Evolutionary conservation across 2,329 filamentous ascomycete species (phyloP).

Genomic region (Xylariaceae sp.): DNA sequence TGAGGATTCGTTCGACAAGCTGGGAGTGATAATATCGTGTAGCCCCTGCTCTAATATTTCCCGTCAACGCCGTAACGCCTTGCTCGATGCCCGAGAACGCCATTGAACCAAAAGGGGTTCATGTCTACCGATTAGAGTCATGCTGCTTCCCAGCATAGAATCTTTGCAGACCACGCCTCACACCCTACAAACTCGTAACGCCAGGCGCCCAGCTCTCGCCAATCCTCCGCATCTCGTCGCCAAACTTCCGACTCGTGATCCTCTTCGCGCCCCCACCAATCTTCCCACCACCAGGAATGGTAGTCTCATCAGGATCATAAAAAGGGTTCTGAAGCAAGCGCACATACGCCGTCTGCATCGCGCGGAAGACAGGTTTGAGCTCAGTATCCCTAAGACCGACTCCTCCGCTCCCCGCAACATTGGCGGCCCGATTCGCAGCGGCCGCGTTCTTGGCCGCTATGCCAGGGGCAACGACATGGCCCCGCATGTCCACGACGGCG

Average conservation of each 20-base stretch:
- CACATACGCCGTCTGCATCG: slow-evolving; percentile 90
- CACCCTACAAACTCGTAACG: slow-evolving; percentile 48
- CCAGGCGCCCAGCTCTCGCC: slow-evolving; percentile 81
- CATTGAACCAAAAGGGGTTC: background rate
- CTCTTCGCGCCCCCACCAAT: slow-evolving; percentile 55
- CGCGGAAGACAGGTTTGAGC: slow-evolving; percentile 82
- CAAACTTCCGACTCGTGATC: slow-evolving; percentile 78
- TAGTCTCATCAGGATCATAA: slow-evolving; percentile 82
- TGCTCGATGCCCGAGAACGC: slow-evolving; percentile 20
- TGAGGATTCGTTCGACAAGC: slow-evolving; percentile 8
- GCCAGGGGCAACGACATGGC: slow-evolving; percentile 43
- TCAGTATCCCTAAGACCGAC: slow-evolving; percentile 78
- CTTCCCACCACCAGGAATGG: slow-evolving; percentile 42
- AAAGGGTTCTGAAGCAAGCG: slow-evolving; percentile 88
- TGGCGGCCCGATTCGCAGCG: slow-evolving; percentile 15
- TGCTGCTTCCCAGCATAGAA: background rate
- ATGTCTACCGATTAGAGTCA: background rate
- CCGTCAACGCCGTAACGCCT: slow-evolving; percentile 23
- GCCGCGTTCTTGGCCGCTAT: background rate
- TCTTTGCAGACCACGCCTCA: background rate
- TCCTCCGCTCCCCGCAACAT: slow-evolving; percentile 36
- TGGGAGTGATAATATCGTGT: background rate
- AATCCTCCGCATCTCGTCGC: slow-evolving; percentile 76
- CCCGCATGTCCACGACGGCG: slow-evolving; percentile 85
- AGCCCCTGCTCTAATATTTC: slow-evolving; percentile 1